These are phyloP conservation scores for Sideroxylon spinosum DNA, from an alignment of 179 eudicot species.

Conservation along the genomic window DNA sequence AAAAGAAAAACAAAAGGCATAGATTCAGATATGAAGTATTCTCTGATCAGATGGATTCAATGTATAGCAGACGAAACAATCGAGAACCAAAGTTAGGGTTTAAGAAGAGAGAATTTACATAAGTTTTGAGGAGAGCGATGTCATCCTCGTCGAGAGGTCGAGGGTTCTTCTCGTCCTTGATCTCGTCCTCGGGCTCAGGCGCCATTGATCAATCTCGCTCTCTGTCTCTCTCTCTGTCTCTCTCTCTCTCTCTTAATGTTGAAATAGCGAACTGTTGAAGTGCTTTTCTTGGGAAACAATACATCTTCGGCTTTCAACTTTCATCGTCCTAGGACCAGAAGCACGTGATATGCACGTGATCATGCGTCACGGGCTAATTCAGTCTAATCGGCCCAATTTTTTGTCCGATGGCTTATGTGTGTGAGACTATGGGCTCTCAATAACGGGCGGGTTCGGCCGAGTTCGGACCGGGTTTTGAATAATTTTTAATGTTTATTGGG, in stretches of 20 bases:
- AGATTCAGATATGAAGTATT: background rate
- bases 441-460: too few species aligned
- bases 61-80: background rate
- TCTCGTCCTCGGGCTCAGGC: conserved; percentile 67
- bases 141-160: conserved; percentile 87
- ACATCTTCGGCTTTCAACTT: too few species aligned
- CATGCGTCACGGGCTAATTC: too few species aligned
- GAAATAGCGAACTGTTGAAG: too few species aligned
- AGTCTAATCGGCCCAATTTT: too few species aligned
- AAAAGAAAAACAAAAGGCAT: background rate
- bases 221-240: background rate
- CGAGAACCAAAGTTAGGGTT: conserved; percentile 5
- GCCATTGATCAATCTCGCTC: conserved; percentile 43
- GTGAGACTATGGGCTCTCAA: too few species aligned
- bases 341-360: too few species aligned
- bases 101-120: conserved; percentile 31
- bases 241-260: background rate
- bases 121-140: conserved; percentile 87
- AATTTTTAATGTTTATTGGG: too few species aligned
- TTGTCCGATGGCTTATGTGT: too few species aligned
- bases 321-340: too few species aligned
- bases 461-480: too few species aligned
- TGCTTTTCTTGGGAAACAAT: too few species aligned
- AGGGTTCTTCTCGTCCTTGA: conserved; percentile 89
- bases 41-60: background rate